phyloP scores from a whole-genome alignment of 192 early-diverging fungal species.

The Podila horticola region DNA sequence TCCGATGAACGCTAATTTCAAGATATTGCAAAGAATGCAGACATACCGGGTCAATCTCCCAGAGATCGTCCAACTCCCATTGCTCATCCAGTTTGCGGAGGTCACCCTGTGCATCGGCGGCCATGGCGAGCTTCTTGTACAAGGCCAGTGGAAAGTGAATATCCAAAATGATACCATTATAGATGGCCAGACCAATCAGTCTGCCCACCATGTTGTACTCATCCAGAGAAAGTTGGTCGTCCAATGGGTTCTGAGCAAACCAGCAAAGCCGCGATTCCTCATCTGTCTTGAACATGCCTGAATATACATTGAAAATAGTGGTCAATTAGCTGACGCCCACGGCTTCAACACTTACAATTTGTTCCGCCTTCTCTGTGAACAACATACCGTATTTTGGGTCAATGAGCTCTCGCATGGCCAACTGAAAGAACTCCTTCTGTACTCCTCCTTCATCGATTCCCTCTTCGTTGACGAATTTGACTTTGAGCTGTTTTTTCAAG shows the following conservation, averaged over 20 bases:
- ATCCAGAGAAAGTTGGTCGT: slow-evolving; percentile 63
- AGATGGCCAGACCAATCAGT: slow-evolving; percentile 91
- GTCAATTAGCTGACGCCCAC: not conserved
- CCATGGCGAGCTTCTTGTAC: slow-evolving; percentile 84
- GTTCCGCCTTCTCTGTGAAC: no score
- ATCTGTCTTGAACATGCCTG: slow-evolving; percentile 79
- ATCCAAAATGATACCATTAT: slow-evolving; percentile 92
- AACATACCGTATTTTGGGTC: slow-evolving; percentile 77
- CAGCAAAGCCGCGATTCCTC: slow-evolving; percentile 87
- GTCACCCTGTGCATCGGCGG: slow-evolving; percentile 22
- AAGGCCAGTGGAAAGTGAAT: slow-evolving; percentile 87
- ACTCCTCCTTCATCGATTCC: slow-evolving; percentile 95
- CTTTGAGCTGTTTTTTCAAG: slow-evolving; percentile 88
- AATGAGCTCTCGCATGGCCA: slow-evolving; percentile 90
- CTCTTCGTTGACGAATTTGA: slow-evolving; percentile 93
- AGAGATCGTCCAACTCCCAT: slow-evolving; percentile 78
- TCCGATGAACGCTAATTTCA: no score
- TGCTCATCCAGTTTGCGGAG: slow-evolving; percentile 57
- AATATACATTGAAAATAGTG: not conserved
- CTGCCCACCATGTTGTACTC: slow-evolving; percentile 91
- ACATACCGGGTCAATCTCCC: slow-evolving; percentile 76
- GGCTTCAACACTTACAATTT: no score
- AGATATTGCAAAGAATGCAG: not conserved
- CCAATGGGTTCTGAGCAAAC: slow-evolving; percentile 73
- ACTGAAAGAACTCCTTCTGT: slow-evolving; percentile 94